A percentile compares a stretch with the other conserved stretches of the same genome.
Conservation (phyloP, 306 rosid genomes). For the Sicyos edulis region DNA sequence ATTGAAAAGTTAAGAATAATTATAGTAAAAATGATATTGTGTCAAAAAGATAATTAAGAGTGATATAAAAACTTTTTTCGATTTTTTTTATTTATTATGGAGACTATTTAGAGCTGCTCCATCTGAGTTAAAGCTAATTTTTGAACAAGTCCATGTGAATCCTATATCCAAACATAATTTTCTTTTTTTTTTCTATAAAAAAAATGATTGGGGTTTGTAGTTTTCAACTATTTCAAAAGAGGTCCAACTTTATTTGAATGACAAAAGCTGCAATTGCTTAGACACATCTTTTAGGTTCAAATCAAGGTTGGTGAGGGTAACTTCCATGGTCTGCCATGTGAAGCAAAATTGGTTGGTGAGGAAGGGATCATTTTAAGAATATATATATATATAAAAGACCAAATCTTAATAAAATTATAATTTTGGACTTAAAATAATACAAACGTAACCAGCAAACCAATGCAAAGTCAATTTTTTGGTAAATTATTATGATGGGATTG, state of each 20-base stretch:
- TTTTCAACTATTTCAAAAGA: neutral
- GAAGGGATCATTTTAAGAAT: neutral
- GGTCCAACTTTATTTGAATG: neutral
- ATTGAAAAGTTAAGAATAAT: no score
- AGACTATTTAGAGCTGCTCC: no score
- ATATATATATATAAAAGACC: neutral
- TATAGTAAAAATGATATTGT: no score
- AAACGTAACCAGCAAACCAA: neutral
- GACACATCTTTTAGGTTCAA: conserved; percentile 12
- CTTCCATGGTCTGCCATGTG: conserved; percentile 12
- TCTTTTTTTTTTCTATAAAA: no score
- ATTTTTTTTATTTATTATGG: neutral
- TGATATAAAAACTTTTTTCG: neutral
- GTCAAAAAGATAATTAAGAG: no score
- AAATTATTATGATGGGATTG: neutral
- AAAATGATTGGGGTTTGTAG: neutral
- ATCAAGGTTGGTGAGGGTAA: conserved; percentile 9
- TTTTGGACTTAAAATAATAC: neutral
- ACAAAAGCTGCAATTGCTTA: neutral
- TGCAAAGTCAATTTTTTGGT: neutral
- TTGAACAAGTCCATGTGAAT: no score
- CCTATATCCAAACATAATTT: no score
- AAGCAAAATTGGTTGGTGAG: neutral
- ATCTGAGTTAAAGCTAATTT: no score
- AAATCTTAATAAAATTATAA: neutral